phyloP scores from a whole-genome alignment of 2,329 filamentous ascomycete genomes.

The Penicillium corylophilum region DNA sequence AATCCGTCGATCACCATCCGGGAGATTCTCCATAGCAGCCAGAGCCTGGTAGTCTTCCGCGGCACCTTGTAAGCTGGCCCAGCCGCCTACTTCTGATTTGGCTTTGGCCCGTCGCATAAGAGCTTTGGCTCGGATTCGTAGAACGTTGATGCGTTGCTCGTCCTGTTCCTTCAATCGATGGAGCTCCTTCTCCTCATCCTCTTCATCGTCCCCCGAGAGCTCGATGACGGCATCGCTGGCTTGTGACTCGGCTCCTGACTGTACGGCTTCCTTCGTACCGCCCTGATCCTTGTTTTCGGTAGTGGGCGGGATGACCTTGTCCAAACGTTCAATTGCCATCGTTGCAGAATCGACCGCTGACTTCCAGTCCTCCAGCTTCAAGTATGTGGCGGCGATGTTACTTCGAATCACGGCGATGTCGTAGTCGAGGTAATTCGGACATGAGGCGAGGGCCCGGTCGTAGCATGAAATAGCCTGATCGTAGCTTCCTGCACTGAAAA shows the following conservation, averaged over 20 bases:
- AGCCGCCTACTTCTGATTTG: constrained; percentile 68
- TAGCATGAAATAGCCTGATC: constrained; percentile 79
- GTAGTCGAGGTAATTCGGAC: constrained; percentile 82
- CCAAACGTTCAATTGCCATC: constrained; percentile 69
- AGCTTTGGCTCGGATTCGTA: constrained; percentile 77
- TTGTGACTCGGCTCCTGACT: constrained; percentile 6
- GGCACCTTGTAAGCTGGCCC: constrained; percentile 76
- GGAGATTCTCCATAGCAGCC: constrained; percentile 59
- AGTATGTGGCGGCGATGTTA: constrained; percentile 84
- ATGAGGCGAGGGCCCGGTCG: constrained; percentile 72
- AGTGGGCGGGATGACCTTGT: constrained; percentile 55
- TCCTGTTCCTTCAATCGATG: constrained; percentile 45
- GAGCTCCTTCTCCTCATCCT: constrained; percentile 44
- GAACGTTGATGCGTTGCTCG: constrained; percentile 61
- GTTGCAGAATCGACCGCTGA: constrained; percentile 73
- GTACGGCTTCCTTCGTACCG: constrained; percentile 17
- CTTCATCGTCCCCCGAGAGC: constrained; percentile 44
- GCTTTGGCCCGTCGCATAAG: constrained; percentile 77
- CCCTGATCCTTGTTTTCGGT: constrained; percentile 21
- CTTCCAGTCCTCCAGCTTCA: constrained; percentile 84
- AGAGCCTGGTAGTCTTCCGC: constrained; percentile 76
- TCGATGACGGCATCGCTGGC: constrained; percentile 47
- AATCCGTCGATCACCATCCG: constrained; percentile 63
- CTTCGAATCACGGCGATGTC: constrained; percentile 82
- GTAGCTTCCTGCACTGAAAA: constrained; percentile 73